Evolutionary conservation across 1,139 yeast species (phyloP).

Genomic region (Taiozyma sp.): DNA sequence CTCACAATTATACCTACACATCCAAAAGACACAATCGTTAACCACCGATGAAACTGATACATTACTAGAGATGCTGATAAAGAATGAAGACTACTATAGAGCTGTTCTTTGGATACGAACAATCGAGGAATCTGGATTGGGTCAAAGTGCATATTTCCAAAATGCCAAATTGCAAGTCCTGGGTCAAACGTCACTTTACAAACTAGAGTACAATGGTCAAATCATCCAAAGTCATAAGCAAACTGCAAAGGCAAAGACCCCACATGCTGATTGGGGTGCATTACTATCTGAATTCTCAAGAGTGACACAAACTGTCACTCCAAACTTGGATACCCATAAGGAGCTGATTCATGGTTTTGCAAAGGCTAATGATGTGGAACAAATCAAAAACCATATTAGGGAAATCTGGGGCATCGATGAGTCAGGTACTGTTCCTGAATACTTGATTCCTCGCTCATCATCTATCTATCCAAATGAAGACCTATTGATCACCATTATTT

Average conservation of each 20-base stretch:
- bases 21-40: not conserved
- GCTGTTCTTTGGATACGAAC: slow-evolving; percentile 3
- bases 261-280: slow-evolving; percentile 1
- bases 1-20: not conserved
- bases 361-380: slow-evolving; percentile 12
- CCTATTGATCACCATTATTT: slow-evolving; percentile 11
- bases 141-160: slow-evolving; percentile 10
- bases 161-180: slow-evolving; percentile 12
- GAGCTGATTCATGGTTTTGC: slow-evolving; percentile 18
- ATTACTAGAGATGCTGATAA: slow-evolving; percentile 1
- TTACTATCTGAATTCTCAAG: slow-evolving; percentile 4
- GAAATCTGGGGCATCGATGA: slow-evolving; percentile 19
- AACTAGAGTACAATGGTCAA: not conserved
- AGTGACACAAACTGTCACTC: slow-evolving; percentile 1
- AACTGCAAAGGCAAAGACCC: not conserved
- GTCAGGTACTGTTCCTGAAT: slow-evolving; percentile 1
- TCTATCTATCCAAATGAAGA: slow-evolving; percentile 17
- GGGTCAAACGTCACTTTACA: slow-evolving; percentile 12
- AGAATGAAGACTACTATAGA: not conserved
- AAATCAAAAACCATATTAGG: slow-evolving; percentile 14
- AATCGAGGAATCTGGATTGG: not conserved
- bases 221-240: not conserved
- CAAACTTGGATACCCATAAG: slow-evolving; percentile 17
- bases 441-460: slow-evolving; percentile 5
- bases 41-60: slow-evolving; percentile 1